phyloP scores from a whole-genome alignment of 345 rosid genomes.

The Theobroma cacao region DNA sequence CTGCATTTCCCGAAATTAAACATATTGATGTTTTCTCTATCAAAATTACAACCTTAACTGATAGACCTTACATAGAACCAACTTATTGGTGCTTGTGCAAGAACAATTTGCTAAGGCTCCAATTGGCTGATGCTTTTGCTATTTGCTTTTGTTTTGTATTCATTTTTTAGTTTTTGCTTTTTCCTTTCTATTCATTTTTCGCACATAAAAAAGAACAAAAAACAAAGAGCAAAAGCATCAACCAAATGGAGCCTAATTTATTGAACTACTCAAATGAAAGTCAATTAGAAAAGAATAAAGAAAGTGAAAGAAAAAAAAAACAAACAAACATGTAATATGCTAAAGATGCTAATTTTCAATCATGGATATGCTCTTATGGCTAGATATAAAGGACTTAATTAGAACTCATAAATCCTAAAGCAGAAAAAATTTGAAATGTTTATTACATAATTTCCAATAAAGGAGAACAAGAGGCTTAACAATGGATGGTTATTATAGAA shows the following conservation, averaged over 20 bases:
- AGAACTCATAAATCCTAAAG: neutral
- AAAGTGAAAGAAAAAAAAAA: neutral
- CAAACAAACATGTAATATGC: neutral
- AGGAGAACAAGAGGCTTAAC: neutral
- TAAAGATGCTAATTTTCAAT: neutral
- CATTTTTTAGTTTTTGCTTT: too few species aligned
- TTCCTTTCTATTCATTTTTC: too few species aligned
- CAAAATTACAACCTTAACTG: neutral
- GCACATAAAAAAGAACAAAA: too few species aligned
- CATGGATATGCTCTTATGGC: neutral
- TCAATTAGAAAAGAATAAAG: neutral
- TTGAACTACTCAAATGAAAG: neutral
- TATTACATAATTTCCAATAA: neutral
- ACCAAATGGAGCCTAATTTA: too few species aligned
- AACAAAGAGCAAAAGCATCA: too few species aligned
- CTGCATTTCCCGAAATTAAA: neutral
- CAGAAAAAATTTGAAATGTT: neutral
- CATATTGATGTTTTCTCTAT: neutral
- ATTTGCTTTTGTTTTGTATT: too few species aligned
- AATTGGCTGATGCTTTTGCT: too few species aligned
- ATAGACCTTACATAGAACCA: neutral
- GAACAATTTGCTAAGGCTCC: neutral
- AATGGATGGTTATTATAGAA: neutral
- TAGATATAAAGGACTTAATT: neutral
- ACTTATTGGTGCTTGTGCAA: neutral